Evolutionary conservation across 352 stramenopile species (phyloP), one percentile per base, ranked within the genome.

Genomic region (Phytopythium aichiense): DNA sequence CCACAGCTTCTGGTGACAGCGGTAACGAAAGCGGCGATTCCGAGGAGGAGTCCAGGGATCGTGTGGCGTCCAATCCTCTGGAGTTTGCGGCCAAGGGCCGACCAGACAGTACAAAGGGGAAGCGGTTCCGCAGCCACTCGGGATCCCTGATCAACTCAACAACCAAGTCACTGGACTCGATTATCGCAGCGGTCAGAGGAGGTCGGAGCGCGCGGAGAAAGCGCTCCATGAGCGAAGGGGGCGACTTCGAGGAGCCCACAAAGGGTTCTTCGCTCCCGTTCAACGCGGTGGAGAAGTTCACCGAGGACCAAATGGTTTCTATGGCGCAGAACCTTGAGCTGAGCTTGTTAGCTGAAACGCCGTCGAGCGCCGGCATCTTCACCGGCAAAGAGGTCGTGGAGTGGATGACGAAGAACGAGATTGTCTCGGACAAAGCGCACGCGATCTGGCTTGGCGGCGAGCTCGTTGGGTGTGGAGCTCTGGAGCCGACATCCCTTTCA

Each of bases 361-460:
- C 77, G 1, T 74, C 64, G 25, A 65, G 63, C 0, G 59, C 74
- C 7, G 77, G 76, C 43, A 71, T 77, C n/a, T 91, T 92, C 63
- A 79, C 77, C 9, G 85, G 85, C 13, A 73, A 73, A 46, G 65
- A 92, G 40, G 66, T 85, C 8, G 71, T 94, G 25, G 66, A 73
- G 12, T 92, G 81, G 81, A 91, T 94, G 85, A 87, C 73, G 28
- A 72, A 81, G 55, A 91, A 89, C 56, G 81, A 92, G 63, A 88
- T 92, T 38, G 81, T 92, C 31, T 76, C 76, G 18, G 73, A 94
- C 50, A 73, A 84, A 42, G 70, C 74, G 25, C 83, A 94, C 53
- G 85, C 83, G 1, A 62, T 84, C 2, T 92, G 83, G 81, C 80
- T 94, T 57, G 81, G 81, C n/a, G 74, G 75, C 46, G 85, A 94